These are phyloP conservation scores for Pleodorina starrii DNA, from an alignment of 139 green algal species.

Conservation along the genomic window DNA sequence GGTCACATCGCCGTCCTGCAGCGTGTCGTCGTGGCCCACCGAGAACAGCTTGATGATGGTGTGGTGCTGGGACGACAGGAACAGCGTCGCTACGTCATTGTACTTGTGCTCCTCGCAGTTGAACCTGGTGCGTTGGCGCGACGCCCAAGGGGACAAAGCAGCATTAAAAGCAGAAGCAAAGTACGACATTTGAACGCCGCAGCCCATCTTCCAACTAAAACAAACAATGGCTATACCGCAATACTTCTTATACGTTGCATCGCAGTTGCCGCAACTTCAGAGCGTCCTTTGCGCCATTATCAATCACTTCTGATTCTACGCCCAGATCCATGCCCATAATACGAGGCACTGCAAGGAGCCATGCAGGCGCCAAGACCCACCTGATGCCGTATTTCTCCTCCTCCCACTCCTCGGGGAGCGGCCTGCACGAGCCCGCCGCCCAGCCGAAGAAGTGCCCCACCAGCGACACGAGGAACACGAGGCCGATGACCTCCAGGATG, in stretches of 20 bases:
- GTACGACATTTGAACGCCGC: too few relatives aligned
- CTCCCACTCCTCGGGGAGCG: constrained; percentile 60
- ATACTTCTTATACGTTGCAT: too few relatives aligned
- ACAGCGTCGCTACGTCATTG: constrained; percentile 91
- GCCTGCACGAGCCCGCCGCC: constrained; percentile 60
- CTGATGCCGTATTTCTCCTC: constrained; percentile 63
- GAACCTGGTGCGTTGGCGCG: constrained; percentile 51
- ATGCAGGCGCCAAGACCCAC: not conserved
- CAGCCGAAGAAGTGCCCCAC: constrained; percentile 73
- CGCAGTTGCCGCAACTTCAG: too few relatives aligned
- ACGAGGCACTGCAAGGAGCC: too few relatives aligned
- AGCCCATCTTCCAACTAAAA: too few relatives aligned
- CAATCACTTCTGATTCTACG: too few relatives aligned
- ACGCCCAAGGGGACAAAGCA: too few relatives aligned
- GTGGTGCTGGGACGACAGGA: constrained; percentile 80
- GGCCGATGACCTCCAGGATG: constrained; percentile 66
- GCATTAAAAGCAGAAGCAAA: too few relatives aligned
- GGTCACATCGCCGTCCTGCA: constrained; percentile 20
- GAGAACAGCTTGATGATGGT: constrained; percentile 85
- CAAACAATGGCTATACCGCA: too few relatives aligned
- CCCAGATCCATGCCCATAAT: too few relatives aligned
- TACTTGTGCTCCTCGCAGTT: constrained; percentile 70
- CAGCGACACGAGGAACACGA: constrained; percentile 66
- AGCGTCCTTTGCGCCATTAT: too few relatives aligned
- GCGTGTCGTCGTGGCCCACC: constrained; percentile 58